These are phyloP conservation scores for Gynostemma pentaphyllum DNA, from an alignment of 306 rosid species.

Conservation along the genomic window DNA sequence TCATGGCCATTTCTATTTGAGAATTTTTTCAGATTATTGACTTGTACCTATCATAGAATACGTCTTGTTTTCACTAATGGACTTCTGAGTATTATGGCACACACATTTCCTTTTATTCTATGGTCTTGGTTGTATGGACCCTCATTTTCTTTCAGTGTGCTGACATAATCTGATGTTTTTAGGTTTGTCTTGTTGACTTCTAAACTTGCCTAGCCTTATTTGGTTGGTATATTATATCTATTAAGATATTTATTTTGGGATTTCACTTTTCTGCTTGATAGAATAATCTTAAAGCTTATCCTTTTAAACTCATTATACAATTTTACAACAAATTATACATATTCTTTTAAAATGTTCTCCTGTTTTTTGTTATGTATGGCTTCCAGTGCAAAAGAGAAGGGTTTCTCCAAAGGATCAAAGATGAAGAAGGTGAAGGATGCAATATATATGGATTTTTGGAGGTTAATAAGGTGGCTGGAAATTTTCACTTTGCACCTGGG, in stretches of 20 bases:
- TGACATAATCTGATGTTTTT: neutral
- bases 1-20: neutral
- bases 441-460: conserved; percentile 89
- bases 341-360: neutral
- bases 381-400: conserved; percentile 98
- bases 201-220: neutral
- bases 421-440: conserved; percentile 97
- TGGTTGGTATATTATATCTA: neutral
- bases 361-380: conserved; percentile 12
- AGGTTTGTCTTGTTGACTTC: neutral
- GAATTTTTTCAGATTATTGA: neutral
- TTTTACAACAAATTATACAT: neutral
- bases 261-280: neutral
- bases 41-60: neutral
- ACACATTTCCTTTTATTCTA: neutral
- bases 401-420: conserved; percentile 85
- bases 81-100: neutral
- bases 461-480: conserved; percentile 96
- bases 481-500: conserved; percentile 97
- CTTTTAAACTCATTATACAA: neutral
- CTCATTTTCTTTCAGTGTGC: neutral
- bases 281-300: neutral
- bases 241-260: neutral
- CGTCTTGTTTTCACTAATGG: neutral
- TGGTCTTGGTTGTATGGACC: neutral